Percentiles rank a stretch among this genome's conserved stretches.
Evolutionary conservation across 306 rosid genomes (phyloP).

Genomic region (Sicyos baderoa): DNA sequence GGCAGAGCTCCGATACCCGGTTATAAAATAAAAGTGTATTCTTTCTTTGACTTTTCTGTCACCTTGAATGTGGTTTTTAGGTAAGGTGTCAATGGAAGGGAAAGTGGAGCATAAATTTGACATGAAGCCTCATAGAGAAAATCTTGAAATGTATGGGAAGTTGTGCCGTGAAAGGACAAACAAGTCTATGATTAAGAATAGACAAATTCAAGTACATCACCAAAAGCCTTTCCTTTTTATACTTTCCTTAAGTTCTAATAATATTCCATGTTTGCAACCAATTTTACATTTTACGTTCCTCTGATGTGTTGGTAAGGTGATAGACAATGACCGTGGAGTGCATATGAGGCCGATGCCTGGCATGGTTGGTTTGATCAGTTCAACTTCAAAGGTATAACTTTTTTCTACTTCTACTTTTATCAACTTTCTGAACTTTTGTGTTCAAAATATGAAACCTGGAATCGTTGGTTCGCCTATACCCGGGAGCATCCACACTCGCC

Average conservation of each 20-base stretch:
- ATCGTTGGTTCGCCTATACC: no score
- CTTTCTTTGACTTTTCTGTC: background rate
- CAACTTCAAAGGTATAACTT: conserved; percentile 69
- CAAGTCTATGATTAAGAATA: conserved; percentile 70
- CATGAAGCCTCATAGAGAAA: conserved; percentile 90
- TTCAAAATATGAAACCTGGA: no score
- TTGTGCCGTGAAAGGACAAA: conserved; percentile 93
- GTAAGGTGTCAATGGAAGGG: conserved; percentile 65
- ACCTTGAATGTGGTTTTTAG: conserved; percentile 1
- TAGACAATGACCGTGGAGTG: conserved; percentile 79
- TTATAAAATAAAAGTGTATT: no score
- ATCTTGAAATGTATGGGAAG: conserved; percentile 80
- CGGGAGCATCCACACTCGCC: no score
- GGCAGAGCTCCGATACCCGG: no score
- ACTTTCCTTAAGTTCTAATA: background rate
- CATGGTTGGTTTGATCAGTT: conserved; percentile 75
- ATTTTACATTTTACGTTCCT: conserved; percentile 23
- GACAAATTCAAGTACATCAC: conserved; percentile 71
- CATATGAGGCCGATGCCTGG: conserved; percentile 99
- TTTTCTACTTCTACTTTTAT: background rate
- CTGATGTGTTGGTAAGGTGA: conserved; percentile 49
- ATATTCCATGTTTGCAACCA: background rate
- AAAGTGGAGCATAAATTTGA: conserved; percentile 96
- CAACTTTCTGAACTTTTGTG: background rate
- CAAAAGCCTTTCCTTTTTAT: background rate